Percentiles rank a stretch among this genome's conserved stretches.
Evolutionary conservation across 2,329 filamentous ascomycete genomes (phyloP).

Genomic region (Rutstroemia sp.): DNA sequence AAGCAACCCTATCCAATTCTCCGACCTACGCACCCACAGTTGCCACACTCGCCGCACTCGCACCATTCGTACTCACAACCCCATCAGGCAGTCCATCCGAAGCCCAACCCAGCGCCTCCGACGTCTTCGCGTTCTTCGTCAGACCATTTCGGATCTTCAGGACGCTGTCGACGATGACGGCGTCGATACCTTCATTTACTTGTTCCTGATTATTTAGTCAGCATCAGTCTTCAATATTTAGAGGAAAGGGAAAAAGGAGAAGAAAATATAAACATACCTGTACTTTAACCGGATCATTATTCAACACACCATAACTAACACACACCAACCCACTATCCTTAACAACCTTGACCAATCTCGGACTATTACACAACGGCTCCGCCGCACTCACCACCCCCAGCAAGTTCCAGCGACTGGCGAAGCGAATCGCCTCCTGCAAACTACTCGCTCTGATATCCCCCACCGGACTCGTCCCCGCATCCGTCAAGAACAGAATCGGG

Average conservation of each 20-base stretch:
- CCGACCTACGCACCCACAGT: neutral
- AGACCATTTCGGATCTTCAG: conserved; percentile 87
- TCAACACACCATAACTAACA: conserved; percentile 85
- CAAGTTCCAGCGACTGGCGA: conserved; percentile 90
- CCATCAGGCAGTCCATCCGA: neutral
- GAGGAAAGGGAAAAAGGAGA: too few species aligned
- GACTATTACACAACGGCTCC: conserved; percentile 81
- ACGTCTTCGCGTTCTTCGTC: conserved; percentile 24
- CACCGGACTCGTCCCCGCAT: conserved; percentile 73
- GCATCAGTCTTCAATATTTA: too few species aligned
- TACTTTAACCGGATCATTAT: conserved; percentile 81
- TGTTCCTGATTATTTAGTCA: conserved; percentile 40
- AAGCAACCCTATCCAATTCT: too few species aligned
- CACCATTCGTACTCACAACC: neutral
- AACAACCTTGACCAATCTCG: conserved; percentile 81
- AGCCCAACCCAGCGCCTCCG: neutral
- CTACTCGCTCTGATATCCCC: conserved; percentile 87
- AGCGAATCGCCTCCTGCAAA: conserved; percentile 90
- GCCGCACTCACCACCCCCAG: conserved; percentile 86
- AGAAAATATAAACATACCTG: conserved; percentile 58
- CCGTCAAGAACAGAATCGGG: conserved; percentile 88
- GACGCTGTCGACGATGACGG: conserved; percentile 94
- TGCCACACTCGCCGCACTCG: neutral
- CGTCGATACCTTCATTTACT: conserved; percentile 92
- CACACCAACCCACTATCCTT: conserved; percentile 93